Conservation (phyloP, 2,329 filamentous ascomycete genomes). For the Zalaria sp. region DNA sequence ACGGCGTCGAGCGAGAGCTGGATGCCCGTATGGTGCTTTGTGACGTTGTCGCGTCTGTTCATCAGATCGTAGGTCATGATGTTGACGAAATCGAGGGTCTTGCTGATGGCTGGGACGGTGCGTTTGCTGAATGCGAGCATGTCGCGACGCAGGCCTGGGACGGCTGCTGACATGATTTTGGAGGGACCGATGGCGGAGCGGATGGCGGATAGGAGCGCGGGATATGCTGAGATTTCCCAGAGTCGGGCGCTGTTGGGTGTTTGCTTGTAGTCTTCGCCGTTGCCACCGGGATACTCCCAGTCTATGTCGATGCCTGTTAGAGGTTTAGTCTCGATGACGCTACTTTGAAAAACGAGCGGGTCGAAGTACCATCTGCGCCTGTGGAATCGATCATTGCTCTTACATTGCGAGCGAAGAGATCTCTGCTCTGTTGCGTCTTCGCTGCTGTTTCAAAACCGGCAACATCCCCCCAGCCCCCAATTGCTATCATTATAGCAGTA, state of each 20-base stretch:
- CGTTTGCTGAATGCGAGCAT: constrained; percentile 52
- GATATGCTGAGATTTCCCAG: constrained; percentile 48
- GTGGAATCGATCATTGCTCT: constrained; percentile 46
- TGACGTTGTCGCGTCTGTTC: constrained; percentile 51
- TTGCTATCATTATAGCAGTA: constrained; percentile 47
- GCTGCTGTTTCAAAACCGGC: constrained; percentile 47
- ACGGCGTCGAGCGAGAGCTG: constrained; percentile 39
- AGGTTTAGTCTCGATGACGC: background rate
- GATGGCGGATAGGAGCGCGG: constrained; percentile 44
- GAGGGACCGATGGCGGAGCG: constrained; percentile 41
- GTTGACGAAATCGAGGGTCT: constrained; percentile 51
- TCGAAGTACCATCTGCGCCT: constrained; percentile 44
- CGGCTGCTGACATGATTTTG: constrained; percentile 52
- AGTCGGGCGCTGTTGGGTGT: constrained; percentile 44
- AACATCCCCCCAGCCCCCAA: constrained; percentile 63
- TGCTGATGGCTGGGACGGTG: constrained; percentile 44
- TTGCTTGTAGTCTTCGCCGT: constrained; percentile 54
- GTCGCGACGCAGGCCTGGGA: constrained; percentile 47
- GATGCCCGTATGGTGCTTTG: constrained; percentile 53
- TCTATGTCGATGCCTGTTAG: constrained; percentile 44
- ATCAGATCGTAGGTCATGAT: constrained; percentile 62
- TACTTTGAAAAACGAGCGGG: background rate
- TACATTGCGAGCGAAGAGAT: constrained; percentile 50
- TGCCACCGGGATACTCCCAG: constrained; percentile 51
- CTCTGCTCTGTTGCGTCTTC: constrained; percentile 35